Percentiles rank a stretch among this genome's conserved stretches.
These are phyloP conservation scores for Venturia pyrina DNA, from an alignment of 2,329 filamentous ascomycete genomes.

Conservation along the genomic window DNA sequence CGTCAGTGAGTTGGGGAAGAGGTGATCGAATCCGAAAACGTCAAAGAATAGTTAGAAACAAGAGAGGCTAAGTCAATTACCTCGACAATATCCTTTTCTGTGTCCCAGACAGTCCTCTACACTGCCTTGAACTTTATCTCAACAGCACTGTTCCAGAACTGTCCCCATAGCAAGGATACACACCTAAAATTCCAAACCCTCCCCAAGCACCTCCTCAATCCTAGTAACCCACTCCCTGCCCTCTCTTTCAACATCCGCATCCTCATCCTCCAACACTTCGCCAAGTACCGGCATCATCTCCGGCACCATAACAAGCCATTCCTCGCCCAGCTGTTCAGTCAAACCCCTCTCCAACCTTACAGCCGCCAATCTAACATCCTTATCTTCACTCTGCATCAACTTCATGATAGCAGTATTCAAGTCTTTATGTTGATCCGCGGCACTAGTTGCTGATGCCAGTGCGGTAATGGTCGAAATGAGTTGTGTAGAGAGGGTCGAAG, in stretches of 20 bases:
- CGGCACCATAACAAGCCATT: conserved; percentile 82
- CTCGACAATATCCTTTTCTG: neutral
- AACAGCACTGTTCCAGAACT: neutral
- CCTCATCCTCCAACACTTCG: conserved; percentile 91
- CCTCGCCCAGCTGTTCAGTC: conserved; percentile 74
- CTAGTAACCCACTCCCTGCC: conserved; percentile 81
- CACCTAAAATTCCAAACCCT: conserved; percentile 57
- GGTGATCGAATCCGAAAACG: no score
- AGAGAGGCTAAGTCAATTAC: neutral
- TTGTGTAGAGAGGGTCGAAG: conserved; percentile 18
- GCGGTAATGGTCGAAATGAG: conserved; percentile 33
- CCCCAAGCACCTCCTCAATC: conserved; percentile 82
- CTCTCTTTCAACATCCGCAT: conserved; percentile 84
- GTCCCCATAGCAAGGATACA: neutral
- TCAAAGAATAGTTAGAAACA: neutral
- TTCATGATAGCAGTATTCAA: conserved; percentile 71
- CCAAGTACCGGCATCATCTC: conserved; percentile 97
- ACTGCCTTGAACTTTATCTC: neutral
- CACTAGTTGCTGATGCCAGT: conserved; percentile 69
- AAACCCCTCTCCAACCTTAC: conserved; percentile 73
- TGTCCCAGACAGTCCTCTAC: neutral
- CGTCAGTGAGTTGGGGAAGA: no score
- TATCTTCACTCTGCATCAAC: conserved; percentile 63
- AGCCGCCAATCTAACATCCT: conserved; percentile 66
- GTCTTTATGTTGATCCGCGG: conserved; percentile 81